A percentile compares a stretch with the other conserved stretches of the same genome.
Conservation (phyloP, 1,284 basidiomycete species). For the Lentinula novae-zelandiae region DNA sequence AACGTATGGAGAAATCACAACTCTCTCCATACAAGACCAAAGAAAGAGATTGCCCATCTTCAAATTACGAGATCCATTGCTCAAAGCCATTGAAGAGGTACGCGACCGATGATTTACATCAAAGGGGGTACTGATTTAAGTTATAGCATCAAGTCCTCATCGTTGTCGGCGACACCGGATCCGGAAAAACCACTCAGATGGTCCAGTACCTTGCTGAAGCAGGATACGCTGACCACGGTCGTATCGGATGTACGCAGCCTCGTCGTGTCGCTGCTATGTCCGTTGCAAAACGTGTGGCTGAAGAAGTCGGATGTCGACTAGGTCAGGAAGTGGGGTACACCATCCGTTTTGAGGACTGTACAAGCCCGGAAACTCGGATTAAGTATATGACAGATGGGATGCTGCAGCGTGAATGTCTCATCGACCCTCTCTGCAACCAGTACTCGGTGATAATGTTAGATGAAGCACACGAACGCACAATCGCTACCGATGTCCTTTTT, state of each 20-base stretch:
- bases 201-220: conserved; percentile 90
- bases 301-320: conserved; percentile 95
- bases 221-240: conserved; percentile 82
- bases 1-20: conserved; percentile 92
- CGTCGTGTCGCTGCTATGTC: conserved; percentile 99
- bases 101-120: conserved; percentile 22
- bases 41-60: conserved; percentile 90
- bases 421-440: conserved; percentile 89
- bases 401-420: conserved; percentile 94
- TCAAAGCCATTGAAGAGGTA: conserved; percentile 90
- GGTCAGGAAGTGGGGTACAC: conserved; percentile 98
- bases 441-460: conserved; percentile 99
- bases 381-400: conserved; percentile 99
- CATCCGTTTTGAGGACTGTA: conserved; percentile 99
- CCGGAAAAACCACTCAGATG: conserved; percentile 94
- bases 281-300: conserved; percentile 97
- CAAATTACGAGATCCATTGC: conserved; percentile 89
- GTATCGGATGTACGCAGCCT: conserved; percentile 96
- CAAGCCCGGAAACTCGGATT: conserved; percentile 95
- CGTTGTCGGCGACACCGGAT: conserved; percentile 94
- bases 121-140: conserved; percentile 19
- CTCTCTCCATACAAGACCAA: conserved; percentile 91
- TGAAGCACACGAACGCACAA: conserved; percentile 98
- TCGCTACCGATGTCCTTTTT: conserved; percentile 96
- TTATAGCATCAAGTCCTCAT: conserved; percentile 88